Evolutionary conservation across 768 basidiomycete genomes (phyloP), one percentile per base, ranked within the genome.

Genomic region (Termitomyces sp.): DNA sequence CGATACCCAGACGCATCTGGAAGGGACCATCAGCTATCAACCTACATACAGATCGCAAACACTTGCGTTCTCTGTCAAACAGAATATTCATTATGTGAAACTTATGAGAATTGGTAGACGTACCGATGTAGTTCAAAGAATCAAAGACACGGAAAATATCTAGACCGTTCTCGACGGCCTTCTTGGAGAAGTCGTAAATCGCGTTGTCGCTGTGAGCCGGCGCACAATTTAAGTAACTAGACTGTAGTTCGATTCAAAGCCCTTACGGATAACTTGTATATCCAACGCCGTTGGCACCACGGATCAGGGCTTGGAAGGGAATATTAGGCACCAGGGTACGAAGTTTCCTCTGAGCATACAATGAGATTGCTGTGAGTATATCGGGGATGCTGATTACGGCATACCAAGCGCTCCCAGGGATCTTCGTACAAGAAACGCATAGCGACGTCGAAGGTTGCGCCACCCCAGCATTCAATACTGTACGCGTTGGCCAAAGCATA

Each of bases 131-230:
- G 79, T 99, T 99, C 74, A 99, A 77, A 31, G 97, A 98, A 73
- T 99, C 97, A 65, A 99, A 99, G 53, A 99, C 94, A 68, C 97
- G 85, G 91, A 99, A 99, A 71, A 99, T 99, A 74, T 99, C 97
- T 48, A 98, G 83, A 69, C 97, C 97, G 65, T 98, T 97, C 75
- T 98, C 95, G n/a, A 99, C 96, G 23, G 97, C 97, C 72, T 96
- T 96, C 80, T 95, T 96, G 59, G 92, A 97, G 78, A 99, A 99
- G 73, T 97, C 97, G 74, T 99, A 99, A 73, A 99, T 98, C 57
- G 92, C 96, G 66, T 99, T 99, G 72, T 98, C 95, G 29, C 91
- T 93, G 60, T 47, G 21, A 53, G 25, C 23, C 21, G 41, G 17
- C n/a, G 6, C 23, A 14, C 1, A 14, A 32, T 46, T 35, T 56